These are phyloP conservation scores for Emmonsiellopsis sp. DNA, from an alignment of 2,329 filamentous ascomycete genomes.

Conservation along the genomic window DNA sequence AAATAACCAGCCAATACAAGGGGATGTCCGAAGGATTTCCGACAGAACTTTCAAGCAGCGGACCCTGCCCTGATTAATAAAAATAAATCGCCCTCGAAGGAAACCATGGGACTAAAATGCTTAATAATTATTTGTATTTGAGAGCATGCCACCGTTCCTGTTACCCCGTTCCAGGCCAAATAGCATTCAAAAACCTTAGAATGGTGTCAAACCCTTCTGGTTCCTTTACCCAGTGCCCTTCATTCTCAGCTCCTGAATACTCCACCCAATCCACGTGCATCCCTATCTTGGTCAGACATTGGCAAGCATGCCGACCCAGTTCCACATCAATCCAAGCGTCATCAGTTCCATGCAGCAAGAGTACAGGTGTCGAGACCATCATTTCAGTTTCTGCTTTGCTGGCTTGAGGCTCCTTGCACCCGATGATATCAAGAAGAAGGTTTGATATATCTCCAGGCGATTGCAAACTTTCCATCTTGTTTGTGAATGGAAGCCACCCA, in stretches of 20 bases:
- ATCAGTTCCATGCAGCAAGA: constrained; percentile 41
- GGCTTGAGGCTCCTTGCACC: background rate
- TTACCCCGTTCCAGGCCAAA: no score
- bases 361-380: constrained; percentile 26
- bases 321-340: constrained; percentile 40
- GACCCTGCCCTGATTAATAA: no score
- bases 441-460: constrained; percentile 1
- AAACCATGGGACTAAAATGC: no score
- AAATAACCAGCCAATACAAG: no score
- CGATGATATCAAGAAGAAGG: constrained; percentile 12
- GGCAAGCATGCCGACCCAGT: constrained; percentile 28
- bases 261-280: constrained; percentile 23
- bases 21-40: no score
- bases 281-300: constrained; percentile 25
- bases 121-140: no score
- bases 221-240: constrained; percentile 43
- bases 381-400: background rate
- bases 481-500: constrained; percentile 46
- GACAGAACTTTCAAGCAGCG: no score
- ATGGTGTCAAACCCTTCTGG: constrained; percentile 40
- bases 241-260: constrained; percentile 36
- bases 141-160: no score
- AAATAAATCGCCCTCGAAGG: no score
- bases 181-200: constrained; percentile 23
- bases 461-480: constrained; percentile 12